Evolutionary conservation across 768 basidiomycete species (phyloP).

Genomic region (Fomitopsis serialis): DNA sequence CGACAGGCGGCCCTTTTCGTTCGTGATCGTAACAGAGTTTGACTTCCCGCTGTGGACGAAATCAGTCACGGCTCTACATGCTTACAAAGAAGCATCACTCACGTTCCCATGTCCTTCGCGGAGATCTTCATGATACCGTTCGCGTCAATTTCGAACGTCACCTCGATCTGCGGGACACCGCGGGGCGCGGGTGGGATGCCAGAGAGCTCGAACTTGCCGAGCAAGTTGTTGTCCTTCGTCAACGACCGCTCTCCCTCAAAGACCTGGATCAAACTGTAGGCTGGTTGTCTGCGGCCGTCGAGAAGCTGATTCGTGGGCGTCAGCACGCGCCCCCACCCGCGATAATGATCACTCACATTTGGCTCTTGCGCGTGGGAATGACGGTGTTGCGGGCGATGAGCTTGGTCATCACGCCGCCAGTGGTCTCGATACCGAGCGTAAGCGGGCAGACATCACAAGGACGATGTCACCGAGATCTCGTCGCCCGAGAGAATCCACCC

Average conservation of each 20-base stretch:
- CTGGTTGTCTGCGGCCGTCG: constrained; percentile 86
- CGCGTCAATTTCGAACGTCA: constrained; percentile 68
- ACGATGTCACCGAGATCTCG: constrained; percentile 84
- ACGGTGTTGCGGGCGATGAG: constrained; percentile 97
- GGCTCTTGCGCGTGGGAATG: constrained; percentile 95
- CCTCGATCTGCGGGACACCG: constrained; percentile 96
- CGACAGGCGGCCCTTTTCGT: constrained; percentile 83
- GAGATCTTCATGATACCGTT: constrained; percentile 80
- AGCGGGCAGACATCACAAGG: constrained; percentile 96
- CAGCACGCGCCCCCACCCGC: constrained; percentile 13
- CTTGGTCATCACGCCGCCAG: constrained; percentile 97
- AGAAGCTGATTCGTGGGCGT: constrained; percentile 39
- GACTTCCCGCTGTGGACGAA: constrained; percentile 69
- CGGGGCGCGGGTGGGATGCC: constrained; percentile 93
- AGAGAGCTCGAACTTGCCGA: constrained; percentile 94
- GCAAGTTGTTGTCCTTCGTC: constrained; percentile 97
- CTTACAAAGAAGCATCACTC: constrained; percentile 15
- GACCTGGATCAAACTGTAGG: constrained; percentile 96
- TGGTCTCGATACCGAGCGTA: constrained; percentile 98
- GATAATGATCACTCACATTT: constrained; percentile 53
- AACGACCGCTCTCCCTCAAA: constrained; percentile 95
- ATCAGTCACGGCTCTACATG: background rate
- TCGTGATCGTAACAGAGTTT: constrained; percentile 88
- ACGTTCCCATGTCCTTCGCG: constrained; percentile 89
- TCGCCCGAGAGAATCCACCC: constrained; percentile 97